Evolutionary conservation across 2,329 filamentous ascomycete genomes (phyloP), one percentile per base, ranked within the genome.

Genomic region (Sclerotinia glacialis): DNA sequence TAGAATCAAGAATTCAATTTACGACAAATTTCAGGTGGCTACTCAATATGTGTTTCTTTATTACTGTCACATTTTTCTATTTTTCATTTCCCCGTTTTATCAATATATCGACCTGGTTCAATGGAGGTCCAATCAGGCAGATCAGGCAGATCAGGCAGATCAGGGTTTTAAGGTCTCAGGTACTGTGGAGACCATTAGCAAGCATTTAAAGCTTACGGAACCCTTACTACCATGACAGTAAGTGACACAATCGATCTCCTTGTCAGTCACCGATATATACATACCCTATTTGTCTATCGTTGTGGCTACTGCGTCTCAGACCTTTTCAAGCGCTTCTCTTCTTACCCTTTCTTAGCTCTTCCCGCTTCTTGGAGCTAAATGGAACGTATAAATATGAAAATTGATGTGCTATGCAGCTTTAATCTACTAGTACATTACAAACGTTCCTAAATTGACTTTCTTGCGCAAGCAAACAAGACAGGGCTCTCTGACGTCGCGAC

Each of bases 401-500:
- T 60, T 44, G 46, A 65, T 65, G 64, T 65, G 83, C 79, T 78
- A 76, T 79, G 85, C 82, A 81, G 84, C 76, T 71, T 50, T 69
- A 76, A 80, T 85, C 84, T 85, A 83, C 83, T 80, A 61, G 64
- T 44, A 65, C 64, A 61, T 65, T 60, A 53, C 64, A 65, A n/a
- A 28, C 44, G 69, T 82, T 87, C 86, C 86, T 81, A 88, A 74
- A 88, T 76, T 62, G 78, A 85, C 72, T 52, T 67, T 72, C 68
- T 65, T 65, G 54, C 28, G 44, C 44, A 50, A 60, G 21, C 54
- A 65, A 60, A 23, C 23, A 40, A 31, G 55, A 52, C 54, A 80
- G 85, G 83, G 83, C 81, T 84, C 84, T 88, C 86, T 88, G 86
- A 87, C 79, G 81, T 82, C 82, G 67, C 72, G 77, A 77, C 74